Evolutionary conservation across 2,329 filamentous ascomycete genomes (phyloP).

Genomic region (Diaporthe citriasiana): DNA sequence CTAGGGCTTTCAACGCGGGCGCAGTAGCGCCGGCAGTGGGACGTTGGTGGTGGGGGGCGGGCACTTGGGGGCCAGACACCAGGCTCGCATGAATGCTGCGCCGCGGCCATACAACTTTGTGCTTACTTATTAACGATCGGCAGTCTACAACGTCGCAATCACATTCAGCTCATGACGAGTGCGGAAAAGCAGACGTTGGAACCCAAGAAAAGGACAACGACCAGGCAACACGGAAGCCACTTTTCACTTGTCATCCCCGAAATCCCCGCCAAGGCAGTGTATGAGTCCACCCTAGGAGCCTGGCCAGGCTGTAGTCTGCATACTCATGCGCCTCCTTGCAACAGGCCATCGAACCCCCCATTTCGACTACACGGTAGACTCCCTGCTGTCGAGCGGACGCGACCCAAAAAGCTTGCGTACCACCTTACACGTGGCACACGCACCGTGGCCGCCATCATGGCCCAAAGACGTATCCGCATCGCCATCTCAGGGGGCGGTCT

Average conservation of each 20-base stretch:
- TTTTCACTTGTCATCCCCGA: background rate
- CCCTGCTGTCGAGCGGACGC: background rate
- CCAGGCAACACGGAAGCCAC: no score
- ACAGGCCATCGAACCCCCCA: no score
- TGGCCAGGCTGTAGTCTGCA: background rate
- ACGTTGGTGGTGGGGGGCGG: background rate
- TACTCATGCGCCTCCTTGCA: background rate
- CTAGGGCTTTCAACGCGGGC: background rate
- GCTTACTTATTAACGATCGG: background rate
- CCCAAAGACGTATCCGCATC: slow-evolving; percentile 36
- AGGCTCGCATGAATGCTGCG: slow-evolving; percentile 1
- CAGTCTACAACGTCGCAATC: background rate
- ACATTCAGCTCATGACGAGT: background rate
- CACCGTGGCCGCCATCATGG: slow-evolving; percentile 3
- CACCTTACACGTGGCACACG: background rate
- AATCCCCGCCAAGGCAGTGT: background rate
- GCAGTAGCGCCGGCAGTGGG: background rate
- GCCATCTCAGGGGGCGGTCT: slow-evolving; percentile 45
- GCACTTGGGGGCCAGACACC: background rate
- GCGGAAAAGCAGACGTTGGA: background rate
- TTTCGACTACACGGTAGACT: no score
- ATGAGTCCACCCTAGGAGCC: background rate
- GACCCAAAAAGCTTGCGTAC: background rate
- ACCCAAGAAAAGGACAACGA: background rate
- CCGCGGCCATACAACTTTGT: background rate